Base-by-base conservation (phyloP, 2,329 filamentous ascomycete species). In the Fusarium pseudoanthophilum region DNA sequence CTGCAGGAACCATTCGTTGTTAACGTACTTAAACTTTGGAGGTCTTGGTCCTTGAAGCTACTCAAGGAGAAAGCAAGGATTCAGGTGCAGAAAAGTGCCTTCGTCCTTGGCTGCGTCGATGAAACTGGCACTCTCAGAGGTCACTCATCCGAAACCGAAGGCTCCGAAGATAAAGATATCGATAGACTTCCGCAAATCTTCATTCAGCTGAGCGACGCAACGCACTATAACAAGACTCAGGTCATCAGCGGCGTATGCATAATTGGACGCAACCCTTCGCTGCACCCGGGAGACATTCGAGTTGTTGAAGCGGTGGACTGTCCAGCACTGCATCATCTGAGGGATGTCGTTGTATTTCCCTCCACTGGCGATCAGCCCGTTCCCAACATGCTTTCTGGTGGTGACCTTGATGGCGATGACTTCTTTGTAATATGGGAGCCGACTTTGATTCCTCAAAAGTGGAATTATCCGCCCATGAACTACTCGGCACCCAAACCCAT, bases 381-480 rank as follows among this genome's bases (percentile, higher is more conserved):
- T 28, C 91, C 95, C 2, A 95, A 93, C 77, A 98, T 98, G 95
- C 95, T 96, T 72, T 97, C 96, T 8, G 96, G 96, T 4, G 96
- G 96, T 1, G 96, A 99, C 78, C 87, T 99, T 1, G 96, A 99
- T 78, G 96, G 96, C 0, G 96, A 99, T 77, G 96, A 99, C 79
- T 99, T 95, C 79, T 92, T 98, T 62, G 91, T 98, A 10, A 92
- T 98, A 51, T 99, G 96, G 95, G 95, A 99, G 74, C 80, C 86
- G 28, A 87, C 89, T 20, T 84, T 99, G 11, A 85, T 97, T 32
- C 94, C 94, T 0, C 73, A 82, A 2, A 83, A 88, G 57, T 93
- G 93, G 89, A 93, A 96, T 74, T 85, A 89, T 39, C 83, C 87
- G 1, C 92, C 96, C 0, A 97, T 98, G 94, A 87, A 92, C 71